phyloP scores from a whole-genome alignment of 2,329 filamentous ascomycete species.

The Botrytis tulipae region DNA sequence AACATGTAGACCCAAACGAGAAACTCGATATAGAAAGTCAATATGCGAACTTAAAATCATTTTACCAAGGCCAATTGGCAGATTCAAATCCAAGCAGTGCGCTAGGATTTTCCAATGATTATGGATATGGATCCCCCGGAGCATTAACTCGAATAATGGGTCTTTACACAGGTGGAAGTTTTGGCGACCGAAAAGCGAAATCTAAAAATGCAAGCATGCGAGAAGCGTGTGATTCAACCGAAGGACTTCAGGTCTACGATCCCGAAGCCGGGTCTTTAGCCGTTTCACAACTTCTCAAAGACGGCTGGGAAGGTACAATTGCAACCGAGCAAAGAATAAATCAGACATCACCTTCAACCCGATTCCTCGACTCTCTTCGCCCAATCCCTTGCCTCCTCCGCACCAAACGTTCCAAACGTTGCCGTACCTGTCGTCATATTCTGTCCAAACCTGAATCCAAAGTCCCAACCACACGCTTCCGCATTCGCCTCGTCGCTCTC shows the following conservation, averaged over 20 bases:
- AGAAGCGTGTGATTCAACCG: conserved; percentile 67
- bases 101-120: conserved; percentile 55
- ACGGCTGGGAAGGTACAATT: conserved; percentile 64
- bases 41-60: conserved; percentile 71
- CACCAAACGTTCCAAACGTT: conserved; percentile 92
- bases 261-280: conserved; percentile 54
- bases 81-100: conserved; percentile 54
- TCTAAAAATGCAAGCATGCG: conserved; percentile 72
- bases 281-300: conserved; percentile 51
- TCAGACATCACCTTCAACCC: conserved; percentile 48
- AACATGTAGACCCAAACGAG: conserved; percentile 38
- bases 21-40: conserved; percentile 62
- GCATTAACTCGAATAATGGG: conserved; percentile 88
- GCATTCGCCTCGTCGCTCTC: conserved; percentile 84
- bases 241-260: conserved; percentile 65
- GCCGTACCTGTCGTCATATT: conserved; percentile 88
- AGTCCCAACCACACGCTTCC: conserved; percentile 82
- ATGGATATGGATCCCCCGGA: conserved; percentile 69
- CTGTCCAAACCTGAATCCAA: conserved; percentile 93
- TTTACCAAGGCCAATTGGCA: conserved; percentile 78
- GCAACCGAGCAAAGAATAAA: conserved; percentile 53
- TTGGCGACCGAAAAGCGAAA: conserved; percentile 63
- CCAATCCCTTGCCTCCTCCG: conserved; percentile 80
- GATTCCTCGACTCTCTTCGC: conserved; percentile 71
- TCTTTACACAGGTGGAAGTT: conserved; percentile 69